Evolutionary conservation across 208 protist genomes (phyloP).

Genomic region (Novymonas esmeraldas): DNA sequence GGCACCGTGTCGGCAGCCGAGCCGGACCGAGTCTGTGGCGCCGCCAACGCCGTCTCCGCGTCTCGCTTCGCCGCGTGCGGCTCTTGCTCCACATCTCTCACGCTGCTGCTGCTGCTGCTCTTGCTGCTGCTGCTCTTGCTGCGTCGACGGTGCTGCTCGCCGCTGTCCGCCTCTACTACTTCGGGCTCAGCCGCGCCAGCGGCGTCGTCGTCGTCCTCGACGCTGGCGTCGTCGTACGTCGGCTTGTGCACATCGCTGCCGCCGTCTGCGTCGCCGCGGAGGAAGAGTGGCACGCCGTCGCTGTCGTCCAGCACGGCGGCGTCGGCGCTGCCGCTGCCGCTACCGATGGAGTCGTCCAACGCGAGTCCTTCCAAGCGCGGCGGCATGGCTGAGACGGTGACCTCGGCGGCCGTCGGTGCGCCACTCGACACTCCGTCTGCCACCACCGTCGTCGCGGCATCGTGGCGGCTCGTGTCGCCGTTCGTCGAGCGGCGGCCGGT

Average conservation of each 20-base stretch:
- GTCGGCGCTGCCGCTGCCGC: background rate
- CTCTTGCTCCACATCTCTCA: background rate
- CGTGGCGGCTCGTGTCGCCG: no score
- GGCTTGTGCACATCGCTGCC: background rate
- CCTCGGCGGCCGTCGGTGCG: no score
- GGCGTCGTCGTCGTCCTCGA: background rate
- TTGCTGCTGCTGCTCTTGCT: background rate
- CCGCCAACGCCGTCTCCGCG: background rate
- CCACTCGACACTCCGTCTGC: no score
- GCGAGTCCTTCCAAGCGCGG: no score
- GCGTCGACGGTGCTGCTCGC: no score
- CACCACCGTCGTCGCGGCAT: no score
- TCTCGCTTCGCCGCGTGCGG: no score
- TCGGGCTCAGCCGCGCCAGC: background rate
- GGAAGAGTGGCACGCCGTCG: background rate
- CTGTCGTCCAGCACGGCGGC: background rate
- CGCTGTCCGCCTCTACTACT: no score
- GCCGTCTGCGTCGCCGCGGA: background rate
- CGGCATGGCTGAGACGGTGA: no score
- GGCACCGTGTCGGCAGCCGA: background rate
- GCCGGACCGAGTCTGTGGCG: background rate
- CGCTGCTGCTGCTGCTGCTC: background rate
- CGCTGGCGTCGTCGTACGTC: background rate
- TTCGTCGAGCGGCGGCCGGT: no score
- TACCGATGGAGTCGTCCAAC: no score